phyloP scores from a whole-genome alignment of 2,329 filamentous ascomycete genomes.

The Alternaria incomplexa region DNA sequence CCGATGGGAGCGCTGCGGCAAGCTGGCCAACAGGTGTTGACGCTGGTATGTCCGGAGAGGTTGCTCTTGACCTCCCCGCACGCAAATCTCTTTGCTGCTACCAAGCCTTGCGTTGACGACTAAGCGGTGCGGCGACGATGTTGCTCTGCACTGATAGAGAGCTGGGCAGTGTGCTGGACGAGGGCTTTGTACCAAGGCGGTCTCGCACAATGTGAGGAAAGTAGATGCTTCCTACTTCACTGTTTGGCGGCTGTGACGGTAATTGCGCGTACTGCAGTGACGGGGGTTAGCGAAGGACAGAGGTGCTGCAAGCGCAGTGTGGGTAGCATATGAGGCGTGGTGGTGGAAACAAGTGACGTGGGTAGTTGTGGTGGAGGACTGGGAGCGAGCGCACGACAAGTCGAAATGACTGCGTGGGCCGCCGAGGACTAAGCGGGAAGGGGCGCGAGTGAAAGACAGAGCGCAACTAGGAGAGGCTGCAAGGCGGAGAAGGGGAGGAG shows the following conservation, averaged over 20 bases:
- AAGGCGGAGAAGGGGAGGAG: conserved; percentile 5
- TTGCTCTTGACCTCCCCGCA: conserved; percentile 50
- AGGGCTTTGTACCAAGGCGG: conserved; percentile 7
- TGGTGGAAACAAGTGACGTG: conserved; percentile 2
- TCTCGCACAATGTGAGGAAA: conserved; percentile 6
- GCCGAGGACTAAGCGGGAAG: background rate
- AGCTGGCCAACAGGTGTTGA: conserved; percentile 39
- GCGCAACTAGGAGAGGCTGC: background rate
- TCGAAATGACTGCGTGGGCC: conserved; percentile 4
- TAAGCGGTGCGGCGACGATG: background rate
- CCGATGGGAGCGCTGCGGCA: conserved; percentile 38
- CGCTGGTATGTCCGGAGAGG: conserved; percentile 50
- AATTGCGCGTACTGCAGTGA: conserved; percentile 17
- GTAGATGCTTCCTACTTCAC: conserved; percentile 13
- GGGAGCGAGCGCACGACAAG: conserved; percentile 3
- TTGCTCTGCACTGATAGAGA: conserved; percentile 14
- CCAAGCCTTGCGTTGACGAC: conserved; percentile 23
- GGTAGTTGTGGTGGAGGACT: background rate
- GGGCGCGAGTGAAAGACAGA: conserved; percentile 2
- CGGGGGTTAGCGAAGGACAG: conserved; percentile 19
- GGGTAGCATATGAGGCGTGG: background rate
- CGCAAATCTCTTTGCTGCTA: conserved; percentile 28
- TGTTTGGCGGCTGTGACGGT: conserved; percentile 5
- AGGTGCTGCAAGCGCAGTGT: background rate
- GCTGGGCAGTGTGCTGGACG: conserved; percentile 4